phyloP scores from a whole-genome alignment of 2,329 filamentous ascomycete species.

The Epicoccum sorghinum region DNA sequence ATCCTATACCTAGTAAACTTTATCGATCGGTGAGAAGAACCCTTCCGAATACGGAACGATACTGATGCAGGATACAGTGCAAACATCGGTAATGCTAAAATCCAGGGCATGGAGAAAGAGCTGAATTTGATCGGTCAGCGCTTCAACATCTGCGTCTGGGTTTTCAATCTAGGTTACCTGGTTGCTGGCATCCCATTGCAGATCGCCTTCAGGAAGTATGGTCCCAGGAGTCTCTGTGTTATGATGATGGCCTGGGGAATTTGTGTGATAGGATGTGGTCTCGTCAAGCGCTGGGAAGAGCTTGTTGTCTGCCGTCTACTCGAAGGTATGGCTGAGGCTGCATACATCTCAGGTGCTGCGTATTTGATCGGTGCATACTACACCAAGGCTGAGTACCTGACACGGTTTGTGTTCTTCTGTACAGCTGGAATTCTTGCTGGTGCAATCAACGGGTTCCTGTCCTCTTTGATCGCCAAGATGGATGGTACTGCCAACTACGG shows the following conservation, averaged over 20 bases:
- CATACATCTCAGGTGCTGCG: conserved; percentile 36
- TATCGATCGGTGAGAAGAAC: conserved; percentile 32
- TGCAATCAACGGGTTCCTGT: conserved; percentile 62
- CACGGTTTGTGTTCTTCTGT: conserved; percentile 59
- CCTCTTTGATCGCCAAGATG: conserved; percentile 48
- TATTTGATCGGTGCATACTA: conserved; percentile 51
- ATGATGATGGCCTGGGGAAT: conserved; percentile 47
- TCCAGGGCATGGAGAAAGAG: conserved; percentile 45
- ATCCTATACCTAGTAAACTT: conserved; percentile 43
- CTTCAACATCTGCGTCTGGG: conserved; percentile 47
- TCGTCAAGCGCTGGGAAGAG: conserved; percentile 34
- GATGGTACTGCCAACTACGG: conserved; percentile 30
- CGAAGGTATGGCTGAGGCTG: conserved; percentile 40
- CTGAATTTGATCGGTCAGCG: conserved; percentile 43
- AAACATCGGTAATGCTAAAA: conserved; percentile 45
- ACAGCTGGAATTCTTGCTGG: conserved; percentile 60
- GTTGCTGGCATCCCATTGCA: conserved; percentile 43
- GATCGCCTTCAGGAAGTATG: conserved; percentile 43
- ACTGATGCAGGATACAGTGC: conserved; percentile 13
- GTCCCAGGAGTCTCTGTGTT: conserved; percentile 39
- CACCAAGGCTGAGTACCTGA: conserved; percentile 60
- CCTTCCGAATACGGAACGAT: too few species aligned
- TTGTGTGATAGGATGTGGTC: conserved; percentile 39
- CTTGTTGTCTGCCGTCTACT: conserved; percentile 39
- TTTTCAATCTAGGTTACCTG: conserved; percentile 49